These are phyloP conservation scores for Brassica incana DNA, from an alignment of 345 rosid genomes.

Conservation along the genomic window DNA sequence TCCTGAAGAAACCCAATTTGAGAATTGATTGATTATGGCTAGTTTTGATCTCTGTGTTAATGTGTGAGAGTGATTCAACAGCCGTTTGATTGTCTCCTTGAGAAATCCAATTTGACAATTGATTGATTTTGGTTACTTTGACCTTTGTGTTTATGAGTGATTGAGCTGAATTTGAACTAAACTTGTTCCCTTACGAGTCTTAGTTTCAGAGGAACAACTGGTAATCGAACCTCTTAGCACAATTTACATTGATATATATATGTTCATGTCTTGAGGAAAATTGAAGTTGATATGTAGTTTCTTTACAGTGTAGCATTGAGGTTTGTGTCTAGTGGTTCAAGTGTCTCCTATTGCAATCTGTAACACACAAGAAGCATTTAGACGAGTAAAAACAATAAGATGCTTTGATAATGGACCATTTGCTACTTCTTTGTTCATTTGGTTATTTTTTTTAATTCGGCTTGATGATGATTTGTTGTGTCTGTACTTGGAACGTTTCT, in stretches of 20 bases:
- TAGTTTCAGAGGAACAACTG: conserved; percentile 11
- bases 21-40: neutral
- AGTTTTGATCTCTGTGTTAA: neutral
- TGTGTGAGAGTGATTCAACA: neutral
- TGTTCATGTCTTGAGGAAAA: conserved; percentile 9
- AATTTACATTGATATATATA: neutral
- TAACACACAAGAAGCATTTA: neutral
- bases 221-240: neutral
- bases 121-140: too few species aligned
- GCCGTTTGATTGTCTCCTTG: too few species aligned
- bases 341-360: neutral
- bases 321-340: neutral
- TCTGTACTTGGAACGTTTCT: conserved; percentile 55
- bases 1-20: neutral
- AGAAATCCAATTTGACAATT: too few species aligned
- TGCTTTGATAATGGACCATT: neutral
- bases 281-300: neutral
- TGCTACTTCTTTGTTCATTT: neutral
- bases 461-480: neutral
- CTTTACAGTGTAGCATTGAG: neutral
- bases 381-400: neutral
- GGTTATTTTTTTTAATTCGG: neutral
- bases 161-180: too few species aligned
- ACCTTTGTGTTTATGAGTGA: too few species aligned
- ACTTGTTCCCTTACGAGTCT: neutral